phyloP scores from a whole-genome alignment of 208 protist species.

The Crithidia brevicula region DNA sequence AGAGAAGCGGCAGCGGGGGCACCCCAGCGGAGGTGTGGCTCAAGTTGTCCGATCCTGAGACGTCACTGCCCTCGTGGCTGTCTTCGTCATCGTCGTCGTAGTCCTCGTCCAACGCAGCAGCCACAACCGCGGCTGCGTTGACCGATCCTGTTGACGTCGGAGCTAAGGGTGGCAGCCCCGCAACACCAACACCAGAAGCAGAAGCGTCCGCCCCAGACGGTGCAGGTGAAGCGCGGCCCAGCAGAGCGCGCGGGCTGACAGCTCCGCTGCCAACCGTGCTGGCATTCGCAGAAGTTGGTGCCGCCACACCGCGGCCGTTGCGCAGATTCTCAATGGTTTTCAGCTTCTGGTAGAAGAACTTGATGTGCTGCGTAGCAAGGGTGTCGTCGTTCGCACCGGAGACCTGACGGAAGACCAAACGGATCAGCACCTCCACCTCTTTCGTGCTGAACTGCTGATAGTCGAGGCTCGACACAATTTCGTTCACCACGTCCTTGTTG shows the following conservation, averaged over 20 bases:
- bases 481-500: conserved; percentile 78
- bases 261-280: neutral
- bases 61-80: neutral
- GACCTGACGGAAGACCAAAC: conserved; percentile 78
- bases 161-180: neutral
- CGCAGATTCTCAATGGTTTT: conserved; percentile 26
- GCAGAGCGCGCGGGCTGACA: neutral
- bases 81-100: neutral
- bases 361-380: conserved; percentile 57
- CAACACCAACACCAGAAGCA: neutral
- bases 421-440: conserved; percentile 84
- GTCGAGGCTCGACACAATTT: conserved; percentile 81
- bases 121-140: conserved; percentile 21
- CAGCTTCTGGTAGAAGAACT: conserved; percentile 60
- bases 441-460: conserved; percentile 55
- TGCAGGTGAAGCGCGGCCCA: neutral
- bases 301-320: neutral
- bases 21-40: neutral
- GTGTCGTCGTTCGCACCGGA: conserved; percentile 66
- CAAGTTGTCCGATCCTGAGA: neutral
- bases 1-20: conserved; percentile 21
- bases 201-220: neutral
- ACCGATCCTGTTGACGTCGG: neutral
- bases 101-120: conserved; percentile 28
- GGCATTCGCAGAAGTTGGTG: neutral